These are phyloP conservation scores for Colletotrichum tamarilloi DNA, from an alignment of 2,329 filamentous ascomycete species.

Conservation along the genomic window DNA sequence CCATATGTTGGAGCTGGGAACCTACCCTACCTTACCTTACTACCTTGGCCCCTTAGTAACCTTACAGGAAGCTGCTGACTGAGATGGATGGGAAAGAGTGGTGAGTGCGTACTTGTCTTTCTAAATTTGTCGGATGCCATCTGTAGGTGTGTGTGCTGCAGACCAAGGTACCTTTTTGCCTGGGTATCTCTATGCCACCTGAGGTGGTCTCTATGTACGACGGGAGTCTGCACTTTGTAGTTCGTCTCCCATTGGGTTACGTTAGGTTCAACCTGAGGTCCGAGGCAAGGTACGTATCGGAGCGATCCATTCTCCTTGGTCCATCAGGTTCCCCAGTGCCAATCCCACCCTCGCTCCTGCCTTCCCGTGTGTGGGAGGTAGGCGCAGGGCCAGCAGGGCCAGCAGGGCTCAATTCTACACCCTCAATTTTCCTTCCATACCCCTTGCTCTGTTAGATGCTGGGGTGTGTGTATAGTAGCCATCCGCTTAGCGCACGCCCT, in stretches of 20 bases:
- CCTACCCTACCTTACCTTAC: not conserved
- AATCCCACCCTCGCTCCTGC: slow-evolving; percentile 16
- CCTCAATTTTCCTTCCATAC: not conserved
- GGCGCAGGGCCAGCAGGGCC: slow-evolving; percentile 15
- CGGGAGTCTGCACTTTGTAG: not conserved
- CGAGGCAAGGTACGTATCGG: slow-evolving; percentile 11
- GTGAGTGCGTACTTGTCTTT: not conserved
- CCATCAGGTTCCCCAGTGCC: not conserved
- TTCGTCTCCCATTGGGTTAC: not conserved
- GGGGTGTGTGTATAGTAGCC: not conserved
- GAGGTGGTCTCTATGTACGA: not conserved
- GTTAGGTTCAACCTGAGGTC: not conserved
- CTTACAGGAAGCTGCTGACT: not conserved
- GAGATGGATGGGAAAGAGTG: not conserved
- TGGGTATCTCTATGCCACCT: no score
- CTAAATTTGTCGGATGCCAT: not conserved
- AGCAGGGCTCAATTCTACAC: slow-evolving; percentile 30
- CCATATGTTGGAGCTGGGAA: no score
- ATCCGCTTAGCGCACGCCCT: not conserved
- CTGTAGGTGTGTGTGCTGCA: not conserved
- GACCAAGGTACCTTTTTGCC: no score
- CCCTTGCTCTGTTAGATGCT: not conserved
- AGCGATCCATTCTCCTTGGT: not conserved
- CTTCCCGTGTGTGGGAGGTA: slow-evolving; percentile 25
- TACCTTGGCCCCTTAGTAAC: not conserved